phyloP scores from a whole-genome alignment of 1,284 basidiomycete species.

The Phylloboletellus chloephorus region DNA sequence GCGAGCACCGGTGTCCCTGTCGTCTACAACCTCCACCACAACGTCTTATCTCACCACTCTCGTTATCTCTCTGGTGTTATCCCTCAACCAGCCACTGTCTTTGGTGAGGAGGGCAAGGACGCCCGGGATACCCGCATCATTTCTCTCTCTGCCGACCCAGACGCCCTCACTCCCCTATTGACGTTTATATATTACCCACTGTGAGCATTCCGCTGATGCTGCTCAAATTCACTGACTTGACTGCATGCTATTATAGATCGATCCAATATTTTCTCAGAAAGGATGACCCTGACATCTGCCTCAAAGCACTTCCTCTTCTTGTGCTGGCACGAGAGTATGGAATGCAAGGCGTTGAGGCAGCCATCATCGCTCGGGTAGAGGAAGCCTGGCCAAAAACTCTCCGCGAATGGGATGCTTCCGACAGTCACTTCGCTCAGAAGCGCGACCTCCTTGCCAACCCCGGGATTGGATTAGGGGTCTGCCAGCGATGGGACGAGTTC shows the following conservation, averaged over 20 bases:
- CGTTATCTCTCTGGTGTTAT: not conserved
- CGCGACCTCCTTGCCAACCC: not conserved
- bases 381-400: not conserved
- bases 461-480: not conserved
- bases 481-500: constrained; percentile 2
- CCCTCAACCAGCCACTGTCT: not conserved
- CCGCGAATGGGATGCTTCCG: not conserved
- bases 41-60: not conserved
- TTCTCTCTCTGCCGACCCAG: not conserved
- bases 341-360: not conserved
- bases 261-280: not conserved
- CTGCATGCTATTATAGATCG: not conserved
- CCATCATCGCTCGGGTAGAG: not conserved
- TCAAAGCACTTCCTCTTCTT: not conserved
- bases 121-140: not conserved
- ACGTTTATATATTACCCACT: not conserved
- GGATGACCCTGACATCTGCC: not conserved
- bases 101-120: not conserved
- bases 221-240: not conserved
- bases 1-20: not conserved
- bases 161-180: not conserved
- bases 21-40: not conserved
- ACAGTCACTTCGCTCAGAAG: not conserved
- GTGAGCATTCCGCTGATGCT: not conserved
- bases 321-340: not conserved